A percentile compares a stretch with the other conserved stretches of the same genome.
Conservation (phyloP, 75 land plant genomes). For the Cryptomeria japonica region DNA sequence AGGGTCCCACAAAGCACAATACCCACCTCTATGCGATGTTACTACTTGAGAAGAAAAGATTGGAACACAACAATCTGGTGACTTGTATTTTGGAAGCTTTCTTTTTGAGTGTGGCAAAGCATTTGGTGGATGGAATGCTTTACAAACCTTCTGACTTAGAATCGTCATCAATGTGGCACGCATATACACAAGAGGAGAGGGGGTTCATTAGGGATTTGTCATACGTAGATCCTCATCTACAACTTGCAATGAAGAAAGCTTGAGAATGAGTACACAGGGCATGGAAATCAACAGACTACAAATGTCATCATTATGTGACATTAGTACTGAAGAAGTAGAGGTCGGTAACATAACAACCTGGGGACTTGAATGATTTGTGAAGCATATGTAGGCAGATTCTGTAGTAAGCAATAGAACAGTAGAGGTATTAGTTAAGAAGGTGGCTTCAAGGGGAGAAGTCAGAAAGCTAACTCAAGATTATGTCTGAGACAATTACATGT, state of each 20-base stretch:
- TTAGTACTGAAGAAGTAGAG: neutral
- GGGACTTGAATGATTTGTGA: neutral
- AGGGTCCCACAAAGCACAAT: no score
- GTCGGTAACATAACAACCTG: neutral
- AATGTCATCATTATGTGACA: neutral
- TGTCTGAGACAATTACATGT: neutral
- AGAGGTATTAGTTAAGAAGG: neutral
- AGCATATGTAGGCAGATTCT: neutral
- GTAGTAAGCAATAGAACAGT: neutral
- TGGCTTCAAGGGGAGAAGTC: neutral
- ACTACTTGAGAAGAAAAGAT: no score
- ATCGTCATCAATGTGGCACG: neutral
- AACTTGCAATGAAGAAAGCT: neutral
- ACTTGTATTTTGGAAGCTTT: neutral
- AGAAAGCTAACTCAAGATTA: neutral
- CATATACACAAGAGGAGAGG: neutral
- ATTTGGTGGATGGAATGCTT: neutral
- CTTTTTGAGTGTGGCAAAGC: neutral
- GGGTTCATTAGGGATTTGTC: neutral
- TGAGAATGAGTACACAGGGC: neutral
- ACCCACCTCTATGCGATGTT: no score
- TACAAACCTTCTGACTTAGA: neutral
- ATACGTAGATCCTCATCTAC: neutral
- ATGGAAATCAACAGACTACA: neutral
- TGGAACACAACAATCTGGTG: neutral